These are phyloP conservation scores for Aegilops speltoides DNA, from an alignment of 176 grass and related monocot genomes.

Conservation along the genomic window DNA sequence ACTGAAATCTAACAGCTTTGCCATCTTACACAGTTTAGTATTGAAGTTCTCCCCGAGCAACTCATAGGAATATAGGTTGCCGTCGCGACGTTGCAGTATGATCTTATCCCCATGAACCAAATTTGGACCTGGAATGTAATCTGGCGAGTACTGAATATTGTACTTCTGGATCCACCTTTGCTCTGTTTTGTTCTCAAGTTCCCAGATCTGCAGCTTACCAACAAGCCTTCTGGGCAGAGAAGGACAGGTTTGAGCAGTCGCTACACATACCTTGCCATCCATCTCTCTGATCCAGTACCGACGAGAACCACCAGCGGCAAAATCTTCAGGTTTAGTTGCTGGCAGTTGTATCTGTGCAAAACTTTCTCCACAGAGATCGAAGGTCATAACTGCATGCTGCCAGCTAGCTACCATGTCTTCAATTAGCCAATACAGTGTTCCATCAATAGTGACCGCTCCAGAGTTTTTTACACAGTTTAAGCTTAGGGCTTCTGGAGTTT, in stretches of 20 bases:
- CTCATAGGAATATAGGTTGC: background rate
- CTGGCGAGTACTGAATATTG: background rate
- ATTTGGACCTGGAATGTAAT: background rate
- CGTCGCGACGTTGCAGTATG: background rate
- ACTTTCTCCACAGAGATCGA: slow-evolving; percentile 26
- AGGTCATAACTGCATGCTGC: slow-evolving; percentile 2
- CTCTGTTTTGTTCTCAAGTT: background rate
- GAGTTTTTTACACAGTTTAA: background rate
- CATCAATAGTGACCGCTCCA: slow-evolving; percentile 6
- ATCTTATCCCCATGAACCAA: slow-evolving; percentile 20
- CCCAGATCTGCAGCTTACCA: slow-evolving; percentile 27
- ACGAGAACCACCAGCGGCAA: background rate
- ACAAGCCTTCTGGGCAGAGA: background rate
- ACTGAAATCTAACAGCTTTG: background rate
- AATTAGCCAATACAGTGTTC: slow-evolving; percentile 32
- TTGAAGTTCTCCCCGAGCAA: background rate
- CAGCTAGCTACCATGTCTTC: background rate
- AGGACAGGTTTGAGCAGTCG: background rate
- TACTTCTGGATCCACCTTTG: slow-evolving; percentile 29
- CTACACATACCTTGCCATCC: slow-evolving; percentile 10
- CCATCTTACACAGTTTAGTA: background rate
- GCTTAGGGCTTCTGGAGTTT: background rate
- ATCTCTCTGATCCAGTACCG: slow-evolving; percentile 12
- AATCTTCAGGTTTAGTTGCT: background rate
- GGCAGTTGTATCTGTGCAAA: slow-evolving; percentile 21